Base-by-base conservation (phyloP, 2,329 filamentous ascomycete species). In the Phyllosticta capitalensis region DNA sequence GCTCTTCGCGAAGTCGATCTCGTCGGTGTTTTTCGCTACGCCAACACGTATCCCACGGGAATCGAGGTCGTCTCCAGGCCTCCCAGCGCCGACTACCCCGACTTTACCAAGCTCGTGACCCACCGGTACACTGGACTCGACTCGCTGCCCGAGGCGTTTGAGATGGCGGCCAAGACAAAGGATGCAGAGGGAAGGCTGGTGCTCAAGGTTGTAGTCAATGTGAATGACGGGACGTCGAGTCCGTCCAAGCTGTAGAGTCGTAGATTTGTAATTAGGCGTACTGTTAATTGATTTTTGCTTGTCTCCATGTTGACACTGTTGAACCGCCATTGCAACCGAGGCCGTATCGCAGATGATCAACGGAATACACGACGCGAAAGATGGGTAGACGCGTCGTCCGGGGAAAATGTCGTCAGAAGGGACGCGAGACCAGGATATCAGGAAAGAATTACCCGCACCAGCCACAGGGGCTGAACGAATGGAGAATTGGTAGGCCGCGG, bases 1-100 rank as follows among this genome's bases (percentile, higher is more conserved):
- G 86, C 88, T 48, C 76, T 90, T 26, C 81, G 87, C 45, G 88
- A 92, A 73, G 84, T 91, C 51, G 88, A 91, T 68, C 86, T 91
- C 30, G 74, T 90, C n/a, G 87, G 52, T n/a, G 26, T 54, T 7
- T 54, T 26, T n/a, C 52, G 52, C 24, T 54, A 54, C 30, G 52
- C 52, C 20, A 88, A 90, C 71, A 89, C 87, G 0, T 91, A 90
- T 67, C 78, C 82, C 4, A 85, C 83, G 0, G 87, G 86, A n/a
- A 86, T 91, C 61, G 78, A 71, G 72, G 86, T 71, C 72, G 80
- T 76, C 68, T 81, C 65, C 65, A 76, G 64, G 73, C 26, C 45
- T 19, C 76, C 71, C 52, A 72, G 71, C 0, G 63, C 71, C 9
- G 75, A 77, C 12, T 75, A 88, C 20, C 86, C 86, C 0, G 82